Evolutionary conservation across 371 early-diverging fungal genomes (phyloP), one percentile per base, ranked within the genome.

Genomic region (Syncephalis plumigaleata): DNA sequence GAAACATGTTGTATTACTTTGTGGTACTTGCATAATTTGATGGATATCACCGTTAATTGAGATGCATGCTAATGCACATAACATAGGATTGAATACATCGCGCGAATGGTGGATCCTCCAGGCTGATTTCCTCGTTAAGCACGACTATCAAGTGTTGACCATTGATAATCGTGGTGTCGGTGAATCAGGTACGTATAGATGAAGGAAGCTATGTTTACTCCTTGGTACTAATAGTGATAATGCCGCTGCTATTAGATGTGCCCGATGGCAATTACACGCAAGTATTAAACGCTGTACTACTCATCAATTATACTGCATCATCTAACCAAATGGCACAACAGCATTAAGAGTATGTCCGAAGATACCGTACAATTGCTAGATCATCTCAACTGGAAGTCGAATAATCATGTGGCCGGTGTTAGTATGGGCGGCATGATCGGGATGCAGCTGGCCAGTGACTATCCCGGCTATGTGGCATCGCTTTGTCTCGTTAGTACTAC

Each of bases 401-500:
- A 40, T n/a, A n/a, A 8, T 3, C 16, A 16, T 18, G 40, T 40
- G 3, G n/a, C n/a, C 40, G 40, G 40, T 7, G 21, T 40, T 8
- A 40, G 40, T n/a, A 40, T 40, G 40, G 40, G 40, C 16, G 40
- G 40, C 16, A 40, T 40, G 40, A 40, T 40, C n/a, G 40, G 8
- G n/a, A 16, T 18, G 21, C 18, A 40, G 21, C 40, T 40, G 21
- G 40, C 40, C n/a, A 31, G 31, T 11, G 31, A 31, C 31, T 31
- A 31, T 31, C 31, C 31, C 31, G 11, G 31, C 31, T 31, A 31
- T 11, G 11, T 31, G 4, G 11, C 4, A 31, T 31, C 31, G 11
- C 31, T 31, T 7, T 52, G 67, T 58, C 0, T 31, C 4, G 31
- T 55, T 61, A 40, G 54, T 55, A 0, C 57, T 59, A 1, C 63